Evolutionary conservation across 2,329 filamentous ascomycete species (phyloP).

Genomic region (Botryotinia globosa): DNA sequence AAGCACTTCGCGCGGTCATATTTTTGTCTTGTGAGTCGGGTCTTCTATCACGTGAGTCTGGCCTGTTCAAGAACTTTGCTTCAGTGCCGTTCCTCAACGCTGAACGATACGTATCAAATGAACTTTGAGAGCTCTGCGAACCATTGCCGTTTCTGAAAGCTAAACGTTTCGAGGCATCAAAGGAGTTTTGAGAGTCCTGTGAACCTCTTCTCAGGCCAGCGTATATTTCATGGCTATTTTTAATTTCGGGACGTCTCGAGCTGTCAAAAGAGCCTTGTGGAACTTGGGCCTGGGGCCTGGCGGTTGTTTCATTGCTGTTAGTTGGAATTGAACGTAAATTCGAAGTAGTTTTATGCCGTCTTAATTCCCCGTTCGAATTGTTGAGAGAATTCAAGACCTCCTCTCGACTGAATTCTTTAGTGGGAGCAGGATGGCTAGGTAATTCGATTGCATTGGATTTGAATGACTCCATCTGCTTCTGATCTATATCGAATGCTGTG

Average conservation of each 20-base stretch:
- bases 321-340: conserved; percentile 29
- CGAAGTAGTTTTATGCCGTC: conserved; percentile 43
- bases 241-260: conserved; percentile 19
- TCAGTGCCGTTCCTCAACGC: conserved; percentile 14
- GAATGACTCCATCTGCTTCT: conserved; percentile 58
- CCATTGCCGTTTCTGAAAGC: conserved; percentile 24
- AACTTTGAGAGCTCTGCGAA: conserved; percentile 18
- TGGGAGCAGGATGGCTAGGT: conserved; percentile 47
- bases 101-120: conserved; percentile 14
- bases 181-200: conserved; percentile 8
- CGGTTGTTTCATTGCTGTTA: conserved; percentile 19
- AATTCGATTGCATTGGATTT: conserved; percentile 57
- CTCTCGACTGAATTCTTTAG: conserved; percentile 59
- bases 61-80: conserved; percentile 16
- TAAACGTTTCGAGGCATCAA: conserved; percentile 22
- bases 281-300: conserved; percentile 31
- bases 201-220: conserved; percentile 36
- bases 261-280: conserved; percentile 17
- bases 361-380: conserved; percentile 38
- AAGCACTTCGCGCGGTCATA: neutral
- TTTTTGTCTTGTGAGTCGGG: conserved; percentile 12
- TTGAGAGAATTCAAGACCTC: conserved; percentile 49
- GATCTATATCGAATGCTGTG: conserved; percentile 54
- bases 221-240: conserved; percentile 25
- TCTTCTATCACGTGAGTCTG: conserved; percentile 4